Percentiles rank a stretch among this genome's conserved stretches.
phyloP scores from a whole-genome alignment of 257 asterid species.

The Dorcoceras hygrometricum region DNA sequence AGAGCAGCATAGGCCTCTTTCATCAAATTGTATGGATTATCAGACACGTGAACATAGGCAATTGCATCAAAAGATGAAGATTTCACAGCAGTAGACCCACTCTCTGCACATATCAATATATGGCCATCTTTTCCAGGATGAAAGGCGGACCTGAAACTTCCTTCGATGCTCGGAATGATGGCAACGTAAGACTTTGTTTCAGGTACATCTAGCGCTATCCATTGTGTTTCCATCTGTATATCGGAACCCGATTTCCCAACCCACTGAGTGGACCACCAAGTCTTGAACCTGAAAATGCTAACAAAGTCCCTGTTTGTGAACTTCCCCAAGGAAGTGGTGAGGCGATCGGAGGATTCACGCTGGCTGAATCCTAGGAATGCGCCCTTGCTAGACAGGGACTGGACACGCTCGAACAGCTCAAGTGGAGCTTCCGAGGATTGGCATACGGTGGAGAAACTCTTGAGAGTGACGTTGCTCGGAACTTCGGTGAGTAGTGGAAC shows the following conservation, averaged over 20 bases:
- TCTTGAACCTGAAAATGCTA: conserved; percentile 77
- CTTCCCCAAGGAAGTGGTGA: conserved; percentile 52
- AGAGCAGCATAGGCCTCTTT: conserved; percentile 29
- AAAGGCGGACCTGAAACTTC: conserved; percentile 35
- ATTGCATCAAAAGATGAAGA: conserved; percentile 26
- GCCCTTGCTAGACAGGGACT: conserved; percentile 42
- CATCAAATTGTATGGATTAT: conserved; percentile 39
- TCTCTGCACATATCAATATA: conserved; percentile 32
- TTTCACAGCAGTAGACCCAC: conserved; percentile 42
- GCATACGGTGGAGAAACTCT: conserved; percentile 43
- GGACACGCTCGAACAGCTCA: conserved; percentile 43
- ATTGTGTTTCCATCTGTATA: conserved; percentile 73
- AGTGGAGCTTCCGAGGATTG: conserved; percentile 45
- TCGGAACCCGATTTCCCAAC: conserved; percentile 65
- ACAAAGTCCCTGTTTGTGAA: conserved; percentile 57
- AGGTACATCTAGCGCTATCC: conserved; percentile 12
- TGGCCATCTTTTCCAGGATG: conserved; percentile 35
- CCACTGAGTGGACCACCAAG: conserved; percentile 94
- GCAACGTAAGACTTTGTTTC: conserved; percentile 35
- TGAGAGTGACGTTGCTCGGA: conserved; percentile 57
- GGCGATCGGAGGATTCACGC: conserved; percentile 38
- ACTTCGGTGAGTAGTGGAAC: conserved; percentile 47
- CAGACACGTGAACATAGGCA: conserved; percentile 31
- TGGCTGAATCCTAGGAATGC: conserved; percentile 64
- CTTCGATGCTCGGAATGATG: conserved; percentile 38